A percentile compares a stretch with the other conserved stretches of the same genome.
Conservation (phyloP, 2,329 filamentous ascomycete species). For the Neofusicoccum parvum region DNA sequence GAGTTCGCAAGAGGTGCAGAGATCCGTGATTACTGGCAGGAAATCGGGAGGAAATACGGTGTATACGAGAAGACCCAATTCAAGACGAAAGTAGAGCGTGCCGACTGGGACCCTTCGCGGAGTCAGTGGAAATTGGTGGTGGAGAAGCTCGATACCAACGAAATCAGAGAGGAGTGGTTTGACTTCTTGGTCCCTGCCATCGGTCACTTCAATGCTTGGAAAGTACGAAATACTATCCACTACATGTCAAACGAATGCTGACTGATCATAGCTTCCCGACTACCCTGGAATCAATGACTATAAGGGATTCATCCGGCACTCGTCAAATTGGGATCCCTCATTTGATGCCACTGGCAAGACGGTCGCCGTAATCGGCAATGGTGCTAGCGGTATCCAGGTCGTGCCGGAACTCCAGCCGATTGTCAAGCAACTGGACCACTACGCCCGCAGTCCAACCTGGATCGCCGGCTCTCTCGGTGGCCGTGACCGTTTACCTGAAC, state of each 20-base stretch:
- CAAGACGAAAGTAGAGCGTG: conserved; percentile 57
- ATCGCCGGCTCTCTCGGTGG: conserved; percentile 57
- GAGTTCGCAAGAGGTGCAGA: conserved; percentile 68
- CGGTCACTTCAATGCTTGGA: conserved; percentile 62
- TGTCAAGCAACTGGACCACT: conserved; percentile 49
- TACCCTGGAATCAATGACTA: conserved; percentile 61
- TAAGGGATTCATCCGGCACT: conserved; percentile 60
- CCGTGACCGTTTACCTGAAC: conserved; percentile 43
- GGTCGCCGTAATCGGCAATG: conserved; percentile 65
- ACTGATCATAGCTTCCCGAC: conserved; percentile 51
- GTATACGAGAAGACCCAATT: conserved; percentile 63
- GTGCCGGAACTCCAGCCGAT: conserved; percentile 61
- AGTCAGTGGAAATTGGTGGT: conserved; percentile 62
- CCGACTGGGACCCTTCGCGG: conserved; percentile 57
- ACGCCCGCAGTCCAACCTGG: conserved; percentile 65
- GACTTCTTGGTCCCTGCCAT: conserved; percentile 67
- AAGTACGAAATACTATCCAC: background rate
- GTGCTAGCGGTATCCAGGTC: conserved; percentile 65
- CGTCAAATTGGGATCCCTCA: conserved; percentile 60
- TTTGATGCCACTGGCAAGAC: conserved; percentile 60
- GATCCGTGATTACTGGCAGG: conserved; percentile 68
- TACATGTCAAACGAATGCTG: background rate
- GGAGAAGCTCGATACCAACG: conserved; percentile 42
- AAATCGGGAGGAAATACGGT: conserved; percentile 63
- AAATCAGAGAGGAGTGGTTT: conserved; percentile 50